Base-by-base conservation (phyloP, 1,284 basidiomycete species). In the Anthracocystis panici-leucophaei region DNA sequence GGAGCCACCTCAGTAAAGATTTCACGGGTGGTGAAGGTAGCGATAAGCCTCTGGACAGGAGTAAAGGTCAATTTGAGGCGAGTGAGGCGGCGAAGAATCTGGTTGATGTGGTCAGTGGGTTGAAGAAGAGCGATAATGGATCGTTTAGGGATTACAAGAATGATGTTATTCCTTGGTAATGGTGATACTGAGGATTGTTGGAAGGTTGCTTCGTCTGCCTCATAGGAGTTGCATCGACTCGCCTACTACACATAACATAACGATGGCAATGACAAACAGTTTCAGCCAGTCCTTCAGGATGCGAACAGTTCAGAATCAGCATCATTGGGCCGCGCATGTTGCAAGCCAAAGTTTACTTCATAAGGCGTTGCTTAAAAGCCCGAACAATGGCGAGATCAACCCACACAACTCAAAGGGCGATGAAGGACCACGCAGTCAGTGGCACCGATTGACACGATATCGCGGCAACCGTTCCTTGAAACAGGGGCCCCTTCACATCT, bases 81-180 rank as follows among this genome's bases (percentile, higher is more conserved):
- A 88, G 89, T 35, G 87, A 90, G 51, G 89, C 91, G 0, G 90
- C 91, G 0, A 85, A 87, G 59, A 89, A 88, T 68, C 80, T 93
- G 54, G 86, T 88, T 3, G 84, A 88, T 21, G 89, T 92, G 11
- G 89, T 93, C 20, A 69, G 72, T 42, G 48, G 85, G 84, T 41
- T 86, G 72, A 81, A 86, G 20, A 83, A 85, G 41, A 86, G 87
- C 3, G 89, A 90, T 74, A 88, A 91, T 51, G 92, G 92, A 0
- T 88, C 87, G 55, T 87, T 92, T 52, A 91, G 90, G 88, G 91
- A 92, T 82, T 92, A 90, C 89, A 88, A 88, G 49, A 91, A 91
- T 21, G 89, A 90, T 57, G 86, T 89, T 41, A 82, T 88, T 5
- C 82, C 84, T 44, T 87, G 86, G 86, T 88, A 75, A 55, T 11